Evolutionary conservation across 106 monocot genomes (phyloP).

Genomic region (Xerophyta viscosa): DNA sequence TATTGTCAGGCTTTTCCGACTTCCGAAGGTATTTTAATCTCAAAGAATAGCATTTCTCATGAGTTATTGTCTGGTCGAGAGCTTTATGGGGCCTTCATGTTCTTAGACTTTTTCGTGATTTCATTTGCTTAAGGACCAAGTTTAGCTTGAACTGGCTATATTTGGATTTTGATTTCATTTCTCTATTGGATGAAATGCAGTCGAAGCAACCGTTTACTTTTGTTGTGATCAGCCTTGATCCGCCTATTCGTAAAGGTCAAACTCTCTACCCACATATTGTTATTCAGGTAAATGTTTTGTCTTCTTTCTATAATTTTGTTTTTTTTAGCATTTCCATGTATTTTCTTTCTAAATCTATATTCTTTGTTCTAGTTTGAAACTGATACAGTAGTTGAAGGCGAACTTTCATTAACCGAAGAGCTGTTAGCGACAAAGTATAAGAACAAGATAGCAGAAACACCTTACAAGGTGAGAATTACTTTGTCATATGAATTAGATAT

Average conservation of each 20-base stretch:
- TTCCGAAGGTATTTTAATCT: slow-evolving; percentile 67
- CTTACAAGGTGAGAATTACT: slow-evolving; percentile 99
- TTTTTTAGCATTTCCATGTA: background rate
- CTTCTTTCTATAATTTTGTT: background rate
- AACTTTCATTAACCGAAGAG: slow-evolving; percentile 62
- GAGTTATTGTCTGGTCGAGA: no score
- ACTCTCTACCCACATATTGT: slow-evolving; percentile 97
- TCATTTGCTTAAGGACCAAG: no score
- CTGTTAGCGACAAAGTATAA: slow-evolving; percentile 77
- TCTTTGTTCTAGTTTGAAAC: slow-evolving; percentile 70
- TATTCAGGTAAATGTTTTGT: slow-evolving; percentile 61
- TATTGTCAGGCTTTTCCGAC: slow-evolving; percentile 82
- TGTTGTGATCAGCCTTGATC: slow-evolving; percentile 95
- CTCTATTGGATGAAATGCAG: slow-evolving; percentile 46
- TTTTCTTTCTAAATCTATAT: background rate
- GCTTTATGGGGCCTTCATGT: no score
- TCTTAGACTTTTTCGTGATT: no score
- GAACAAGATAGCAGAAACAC: slow-evolving; percentile 49
- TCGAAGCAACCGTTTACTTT: slow-evolving; percentile 97
- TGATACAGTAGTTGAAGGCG: slow-evolving; percentile 65
- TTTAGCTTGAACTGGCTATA: no score
- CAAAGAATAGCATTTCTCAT: no score
- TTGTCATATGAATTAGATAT: no score
- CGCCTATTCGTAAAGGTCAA: slow-evolving; percentile 97
- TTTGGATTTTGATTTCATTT: background rate